These are phyloP conservation scores for Panus rudis DNA, from an alignment of 768 basidiomycete genomes.

Conservation along the genomic window DNA sequence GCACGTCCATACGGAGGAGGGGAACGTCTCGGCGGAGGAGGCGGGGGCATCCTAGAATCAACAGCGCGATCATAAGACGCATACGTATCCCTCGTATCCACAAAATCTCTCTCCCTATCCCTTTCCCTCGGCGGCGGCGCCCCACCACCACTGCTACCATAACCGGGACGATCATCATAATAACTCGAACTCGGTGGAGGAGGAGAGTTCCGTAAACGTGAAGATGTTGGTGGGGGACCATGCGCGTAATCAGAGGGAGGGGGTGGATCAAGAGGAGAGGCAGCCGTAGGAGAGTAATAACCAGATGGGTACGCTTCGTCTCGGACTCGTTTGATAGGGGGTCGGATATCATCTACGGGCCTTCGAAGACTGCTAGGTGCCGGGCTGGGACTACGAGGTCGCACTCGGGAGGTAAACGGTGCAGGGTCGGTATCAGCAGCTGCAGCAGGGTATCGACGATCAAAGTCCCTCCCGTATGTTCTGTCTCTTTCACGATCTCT, in stretches of 20 bases:
- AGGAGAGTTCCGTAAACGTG: conserved; percentile 14
- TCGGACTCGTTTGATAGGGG: conserved; percentile 21
- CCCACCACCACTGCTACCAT: conserved; percentile 6
- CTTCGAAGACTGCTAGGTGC: conserved; percentile 5
- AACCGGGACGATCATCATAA: conserved; percentile 13
- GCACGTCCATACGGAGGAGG: conserved; percentile 14
- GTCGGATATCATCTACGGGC: conserved; percentile 18
- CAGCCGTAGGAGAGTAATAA: conserved; percentile 11
- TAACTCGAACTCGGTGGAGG: conserved; percentile 14
- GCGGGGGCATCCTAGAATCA: conserved; percentile 11
- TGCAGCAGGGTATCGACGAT: conserved; percentile 12
- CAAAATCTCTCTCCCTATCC: conserved; percentile 1
- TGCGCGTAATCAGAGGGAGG: conserved; percentile 4
- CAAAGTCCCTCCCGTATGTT: background rate
- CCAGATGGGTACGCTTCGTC: conserved; percentile 14
- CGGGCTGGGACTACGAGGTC: conserved; percentile 23
- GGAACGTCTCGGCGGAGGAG: no score
- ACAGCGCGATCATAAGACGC: conserved; percentile 13
- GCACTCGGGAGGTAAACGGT: conserved; percentile 14
- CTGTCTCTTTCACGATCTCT: conserved; percentile 14
- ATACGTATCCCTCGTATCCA: conserved; percentile 10
- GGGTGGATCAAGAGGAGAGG: conserved; percentile 3
- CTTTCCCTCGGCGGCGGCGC: conserved; percentile 11
- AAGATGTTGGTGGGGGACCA: no score
- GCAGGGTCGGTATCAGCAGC: conserved; percentile 8